Evolutionary conservation across 2,329 filamentous ascomycete genomes (phyloP), one percentile per base, ranked within the genome.

Genomic region (Trichoderma endophyticum): DNA sequence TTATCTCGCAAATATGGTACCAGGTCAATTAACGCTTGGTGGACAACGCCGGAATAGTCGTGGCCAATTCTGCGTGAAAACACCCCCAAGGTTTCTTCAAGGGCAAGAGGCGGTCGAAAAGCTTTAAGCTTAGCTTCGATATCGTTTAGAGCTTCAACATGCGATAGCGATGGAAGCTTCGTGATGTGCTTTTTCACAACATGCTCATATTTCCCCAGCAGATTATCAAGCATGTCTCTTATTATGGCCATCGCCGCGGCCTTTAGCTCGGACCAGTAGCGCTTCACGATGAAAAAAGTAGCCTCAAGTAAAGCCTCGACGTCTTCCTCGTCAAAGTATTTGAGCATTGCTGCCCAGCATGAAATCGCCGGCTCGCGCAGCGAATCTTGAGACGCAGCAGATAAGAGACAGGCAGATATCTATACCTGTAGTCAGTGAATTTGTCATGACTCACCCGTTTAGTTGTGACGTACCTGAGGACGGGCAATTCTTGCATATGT

Each of bases 321-420:
- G 77, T 98, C 95, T 28, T 94, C 91, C 71, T 91, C 90, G 11
- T 91, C 91, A 62, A 98, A 86, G 66, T 91, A 88, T 32, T 83
- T 87, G 21, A 98, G 87, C 82, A 99, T 90, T 9, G 90, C 87
- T 30, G 89, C 87, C 96, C 96, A 99, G 63, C 94, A 93, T 4
- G 88, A 89, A 77, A 98, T 95, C 2, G 94, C 93, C 34, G 90
- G 86, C 73, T 93, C 87, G 73, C 93, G 90, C n/a, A 99, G 86
- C 61, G 91, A 88, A 59, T 90, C 86, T 65, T 92, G 89, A 18
- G 92, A 87, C 73, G 98, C 87, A 0, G 94, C 94, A 26, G 94
- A 94, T 74, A 97, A 90, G 14, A 99, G 85, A 78, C 93, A 98
- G n/a, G 95, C 94, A 75, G 94, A 94, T 71, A 98, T 95, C 90